phyloP scores from a whole-genome alignment of 768 basidiomycete genomes.

The Leccinum broughii region DNA sequence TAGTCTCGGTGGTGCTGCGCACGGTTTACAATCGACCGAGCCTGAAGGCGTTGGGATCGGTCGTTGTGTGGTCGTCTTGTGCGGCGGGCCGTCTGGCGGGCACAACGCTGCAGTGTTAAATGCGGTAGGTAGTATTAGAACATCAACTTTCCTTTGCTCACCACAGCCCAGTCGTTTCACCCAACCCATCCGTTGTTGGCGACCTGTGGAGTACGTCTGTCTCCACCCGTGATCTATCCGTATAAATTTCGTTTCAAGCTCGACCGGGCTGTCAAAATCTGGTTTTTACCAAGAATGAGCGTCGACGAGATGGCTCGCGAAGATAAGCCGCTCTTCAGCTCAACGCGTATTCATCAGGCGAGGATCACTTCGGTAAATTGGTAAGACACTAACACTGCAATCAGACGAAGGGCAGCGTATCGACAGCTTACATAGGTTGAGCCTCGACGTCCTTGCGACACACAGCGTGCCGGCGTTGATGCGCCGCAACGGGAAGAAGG shows the following conservation, averaged over 20 bases:
- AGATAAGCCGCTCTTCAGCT: constrained; percentile 79
- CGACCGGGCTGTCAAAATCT: constrained; percentile 76
- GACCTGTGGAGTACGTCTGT: constrained; percentile 66
- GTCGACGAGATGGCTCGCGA: constrained; percentile 49
- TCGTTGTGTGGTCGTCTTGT: constrained; percentile 62
- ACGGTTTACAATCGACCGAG: constrained; percentile 62
- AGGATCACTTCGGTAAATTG: constrained; percentile 65
- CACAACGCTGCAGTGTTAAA: constrained; percentile 68
- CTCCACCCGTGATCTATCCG: background rate
- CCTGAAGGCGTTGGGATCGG: constrained; percentile 58
- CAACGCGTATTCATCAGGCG: constrained; percentile 62
- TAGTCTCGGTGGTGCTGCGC: constrained; percentile 65
- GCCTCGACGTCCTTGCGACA: constrained; percentile 52
- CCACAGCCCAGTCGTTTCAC: constrained; percentile 60
- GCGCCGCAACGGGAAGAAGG: constrained; percentile 28
- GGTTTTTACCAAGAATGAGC: constrained; percentile 51
- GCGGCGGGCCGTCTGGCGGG: constrained; percentile 72
- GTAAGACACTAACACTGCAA: constrained; percentile 33
- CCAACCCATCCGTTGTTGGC: constrained; percentile 62
- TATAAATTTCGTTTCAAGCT: constrained; percentile 42
- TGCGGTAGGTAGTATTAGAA: constrained; percentile 45
- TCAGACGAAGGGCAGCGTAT: background rate
- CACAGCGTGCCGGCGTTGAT: constrained; percentile 56
- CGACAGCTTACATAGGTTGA: constrained; percentile 45
- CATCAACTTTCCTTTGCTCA: constrained; percentile 3